These are phyloP conservation scores for Candida mesenterica DNA, from an alignment of 1,139 yeast genomes.

Conservation along the genomic window DNA sequence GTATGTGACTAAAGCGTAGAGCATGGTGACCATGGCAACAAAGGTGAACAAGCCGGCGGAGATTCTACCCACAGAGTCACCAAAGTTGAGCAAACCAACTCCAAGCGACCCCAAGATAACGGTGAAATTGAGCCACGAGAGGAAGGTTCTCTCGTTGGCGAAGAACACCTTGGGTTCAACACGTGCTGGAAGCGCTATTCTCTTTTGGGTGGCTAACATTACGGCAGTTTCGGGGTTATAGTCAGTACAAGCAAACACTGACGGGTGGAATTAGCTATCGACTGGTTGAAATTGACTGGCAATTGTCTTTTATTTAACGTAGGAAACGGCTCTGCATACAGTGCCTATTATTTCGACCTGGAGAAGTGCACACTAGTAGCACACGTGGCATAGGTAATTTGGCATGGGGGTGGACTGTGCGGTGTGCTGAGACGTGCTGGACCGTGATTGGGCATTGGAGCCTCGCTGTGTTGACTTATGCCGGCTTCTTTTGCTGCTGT, in stretches of 20 bases:
- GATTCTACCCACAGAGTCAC: conserved; percentile 89
- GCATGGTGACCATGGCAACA: conserved; percentile 96
- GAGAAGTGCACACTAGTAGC: too few relatives aligned
- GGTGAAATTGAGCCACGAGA: conserved; percentile 97
- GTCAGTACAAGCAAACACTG: too few relatives aligned
- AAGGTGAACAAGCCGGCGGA: conserved; percentile 93
- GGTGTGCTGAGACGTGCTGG: too few relatives aligned
- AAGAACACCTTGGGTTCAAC: conserved; percentile 98
- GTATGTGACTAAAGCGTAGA: conserved; percentile 89
- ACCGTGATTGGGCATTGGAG: too few relatives aligned
- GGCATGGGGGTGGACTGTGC: too few relatives aligned
- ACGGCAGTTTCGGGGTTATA: too few relatives aligned
- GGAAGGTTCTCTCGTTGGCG: conserved; percentile 97
- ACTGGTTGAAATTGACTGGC: background rate
- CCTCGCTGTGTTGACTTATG: too few relatives aligned
- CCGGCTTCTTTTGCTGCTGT: too few relatives aligned
- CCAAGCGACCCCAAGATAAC: conserved; percentile 96
- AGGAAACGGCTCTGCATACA: background rate
- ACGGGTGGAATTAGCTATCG: too few relatives aligned
- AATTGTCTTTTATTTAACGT: conserved; percentile 1
- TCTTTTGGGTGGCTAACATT: conserved; percentile 41
- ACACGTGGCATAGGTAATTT: too few relatives aligned
- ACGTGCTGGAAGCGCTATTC: conserved; percentile 96
- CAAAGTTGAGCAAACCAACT: conserved; percentile 91
- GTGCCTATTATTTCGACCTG: too few relatives aligned